Conservation (phyloP, 2,329 filamentous ascomycete species). For the Orbilia oligospora region DNA sequence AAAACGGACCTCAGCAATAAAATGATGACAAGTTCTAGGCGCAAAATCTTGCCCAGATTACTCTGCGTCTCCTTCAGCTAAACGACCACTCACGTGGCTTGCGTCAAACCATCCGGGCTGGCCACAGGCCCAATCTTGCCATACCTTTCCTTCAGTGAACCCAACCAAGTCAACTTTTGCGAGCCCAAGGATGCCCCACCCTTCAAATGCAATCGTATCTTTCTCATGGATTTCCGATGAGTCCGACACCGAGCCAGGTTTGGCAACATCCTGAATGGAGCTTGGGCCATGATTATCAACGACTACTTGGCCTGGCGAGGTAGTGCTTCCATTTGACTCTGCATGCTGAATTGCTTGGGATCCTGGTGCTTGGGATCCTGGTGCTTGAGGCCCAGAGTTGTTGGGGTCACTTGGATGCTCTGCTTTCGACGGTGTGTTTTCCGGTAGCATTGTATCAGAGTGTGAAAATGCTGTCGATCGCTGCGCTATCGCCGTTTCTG, state of each 20-base stretch:
- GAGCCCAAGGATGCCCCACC: conserved; percentile 49
- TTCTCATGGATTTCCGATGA: conserved; percentile 57
- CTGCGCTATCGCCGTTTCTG: conserved; percentile 29
- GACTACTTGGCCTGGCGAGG: neutral
- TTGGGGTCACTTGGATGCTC: conserved; percentile 9
- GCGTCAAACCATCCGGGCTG: conserved; percentile 58
- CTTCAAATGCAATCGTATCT: conserved; percentile 50
- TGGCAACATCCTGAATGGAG: conserved; percentile 11
- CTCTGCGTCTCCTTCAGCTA: conserved; percentile 38
- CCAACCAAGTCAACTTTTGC: conserved; percentile 56
- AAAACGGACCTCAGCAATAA: conserved; percentile 1
- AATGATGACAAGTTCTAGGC: neutral
- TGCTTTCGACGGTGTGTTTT: conserved; percentile 16
- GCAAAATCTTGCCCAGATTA: conserved; percentile 1
- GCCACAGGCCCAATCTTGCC: conserved; percentile 54
- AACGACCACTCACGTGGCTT: conserved; percentile 27
- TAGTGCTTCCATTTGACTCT: conserved; percentile 36
- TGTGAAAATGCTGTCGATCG: conserved; percentile 34
- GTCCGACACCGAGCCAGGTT: conserved; percentile 45
- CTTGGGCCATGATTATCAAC: conserved; percentile 6
- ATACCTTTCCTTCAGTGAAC: conserved; percentile 49
- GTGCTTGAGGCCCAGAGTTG: neutral
- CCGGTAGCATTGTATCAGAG: conserved; percentile 39
- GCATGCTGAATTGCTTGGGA: conserved; percentile 5
- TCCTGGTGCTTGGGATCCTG: conserved; percentile 1